phyloP scores from a whole-genome alignment of 805 yeast genomes.

The Yarrowia alimentaria region DNA sequence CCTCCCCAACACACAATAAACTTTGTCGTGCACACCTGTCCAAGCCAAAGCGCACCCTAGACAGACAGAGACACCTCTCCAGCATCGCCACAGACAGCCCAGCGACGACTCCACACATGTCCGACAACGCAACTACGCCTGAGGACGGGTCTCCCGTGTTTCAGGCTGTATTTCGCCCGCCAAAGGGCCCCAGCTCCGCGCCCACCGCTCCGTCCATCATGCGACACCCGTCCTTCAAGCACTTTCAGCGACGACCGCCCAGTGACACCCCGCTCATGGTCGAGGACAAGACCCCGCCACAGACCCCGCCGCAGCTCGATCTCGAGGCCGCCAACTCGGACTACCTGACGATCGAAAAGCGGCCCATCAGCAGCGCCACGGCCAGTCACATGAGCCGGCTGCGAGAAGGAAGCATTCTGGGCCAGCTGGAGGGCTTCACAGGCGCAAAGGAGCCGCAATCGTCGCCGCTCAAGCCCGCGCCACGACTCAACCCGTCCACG shows the following conservation, averaged over 20 bases:
- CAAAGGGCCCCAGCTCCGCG: neutral
- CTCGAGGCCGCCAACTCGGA: slow-evolving; percentile 5
- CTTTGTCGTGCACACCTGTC: neutral
- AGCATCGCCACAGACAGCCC: neutral
- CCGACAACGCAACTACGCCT: slow-evolving; percentile 23
- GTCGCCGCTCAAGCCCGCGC: neutral
- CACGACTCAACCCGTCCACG: neutral
- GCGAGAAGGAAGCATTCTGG: slow-evolving; percentile 21
- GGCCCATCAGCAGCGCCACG: slow-evolving; percentile 12
- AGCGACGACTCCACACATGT: neutral
- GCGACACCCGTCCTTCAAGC: slow-evolving; percentile 20
- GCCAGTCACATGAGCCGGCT: too few relatives aligned
- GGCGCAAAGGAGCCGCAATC: neutral
- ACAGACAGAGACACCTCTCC: neutral
- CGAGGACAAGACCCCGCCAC: slow-evolving; percentile 20
- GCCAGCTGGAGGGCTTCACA: slow-evolving; percentile 7
- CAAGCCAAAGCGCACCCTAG: neutral
- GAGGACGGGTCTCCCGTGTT: slow-evolving; percentile 23
- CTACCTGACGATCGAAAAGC: slow-evolving; percentile 14
- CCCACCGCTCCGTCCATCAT: slow-evolving; percentile 11
- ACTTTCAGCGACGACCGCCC: slow-evolving; percentile 21
- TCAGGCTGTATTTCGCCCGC: slow-evolving; percentile 10
- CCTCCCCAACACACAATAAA: too few relatives aligned
- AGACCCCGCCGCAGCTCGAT: slow-evolving; percentile 21
- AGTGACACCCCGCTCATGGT: slow-evolving; percentile 17